Percentiles rank a stretch among this genome's conserved stretches.
Conservation (phyloP, 176 grass and related monocot species). For the Lolium rigidum region DNA sequence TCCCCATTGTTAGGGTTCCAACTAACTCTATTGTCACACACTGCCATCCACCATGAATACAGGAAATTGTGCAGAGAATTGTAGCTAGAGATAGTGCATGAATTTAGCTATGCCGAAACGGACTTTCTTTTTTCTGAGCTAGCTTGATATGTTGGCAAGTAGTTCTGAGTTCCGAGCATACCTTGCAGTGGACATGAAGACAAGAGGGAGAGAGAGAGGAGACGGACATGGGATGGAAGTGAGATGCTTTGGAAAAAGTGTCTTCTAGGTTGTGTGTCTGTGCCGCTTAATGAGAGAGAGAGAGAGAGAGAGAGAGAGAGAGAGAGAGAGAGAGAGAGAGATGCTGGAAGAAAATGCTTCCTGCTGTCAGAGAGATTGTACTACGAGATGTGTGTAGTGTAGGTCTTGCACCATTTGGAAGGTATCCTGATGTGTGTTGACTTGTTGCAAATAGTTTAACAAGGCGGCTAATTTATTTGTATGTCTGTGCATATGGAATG, state of each 20-base stretch:
- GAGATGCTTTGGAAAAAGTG: slow-evolving; percentile 53
- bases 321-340: background rate
- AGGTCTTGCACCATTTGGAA: slow-evolving; percentile 53
- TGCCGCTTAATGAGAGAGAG: slow-evolving; percentile 23
- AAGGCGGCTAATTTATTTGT: background rate
- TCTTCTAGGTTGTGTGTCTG: slow-evolving; percentile 49
- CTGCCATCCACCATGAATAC: slow-evolving; percentile 14
- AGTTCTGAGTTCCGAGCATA: slow-evolving; percentile 53
- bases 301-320: slow-evolving; percentile 22
- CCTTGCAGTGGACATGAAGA: slow-evolving; percentile 90
- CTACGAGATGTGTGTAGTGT: slow-evolving; percentile 38
- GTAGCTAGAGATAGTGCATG: slow-evolving; percentile 25
- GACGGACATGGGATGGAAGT: slow-evolving; percentile 30
- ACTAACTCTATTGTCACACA: slow-evolving; percentile 7
- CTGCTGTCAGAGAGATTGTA: slow-evolving; percentile 44
- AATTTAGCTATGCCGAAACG: slow-evolving; percentile 36
- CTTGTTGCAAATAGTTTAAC: slow-evolving; percentile 48
- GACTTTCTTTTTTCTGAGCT: background rate
- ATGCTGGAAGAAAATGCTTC: slow-evolving; percentile 1
- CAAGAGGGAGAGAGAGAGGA: slow-evolving; percentile 46
- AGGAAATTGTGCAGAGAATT: slow-evolving; percentile 23
- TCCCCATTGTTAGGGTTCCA: slow-evolving; percentile 12
- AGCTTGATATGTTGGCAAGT: background rate
- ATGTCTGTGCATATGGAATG: slow-evolving; percentile 41
- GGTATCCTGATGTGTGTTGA: slow-evolving; percentile 45